Evolutionary conservation across 2,329 filamentous ascomycete genomes (phyloP), one percentile per base, ranked within the genome.

Genomic region (Microcyclospora pomicola): DNA sequence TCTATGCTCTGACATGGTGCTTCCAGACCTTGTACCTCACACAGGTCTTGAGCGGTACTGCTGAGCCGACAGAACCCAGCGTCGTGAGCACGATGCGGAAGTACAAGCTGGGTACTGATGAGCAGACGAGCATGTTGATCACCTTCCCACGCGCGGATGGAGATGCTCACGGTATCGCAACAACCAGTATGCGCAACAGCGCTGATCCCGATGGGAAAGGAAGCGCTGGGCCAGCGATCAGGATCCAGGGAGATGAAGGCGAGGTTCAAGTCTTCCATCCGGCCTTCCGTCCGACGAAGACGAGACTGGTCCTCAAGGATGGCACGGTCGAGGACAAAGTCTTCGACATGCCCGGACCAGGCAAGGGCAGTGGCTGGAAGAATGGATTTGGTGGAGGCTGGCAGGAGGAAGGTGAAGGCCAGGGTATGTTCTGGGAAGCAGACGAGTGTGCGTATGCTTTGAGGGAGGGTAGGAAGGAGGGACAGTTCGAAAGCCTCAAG

Each of bases 391-490:
- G 59, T 12, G 59, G 53, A 31, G 44, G 44, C 16, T 53, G 49
- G 38, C 56, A 66, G 27, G 63, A 71, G 41, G 73, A 75, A 19
- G 71, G 67, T 11, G 61, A 67, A 49, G 84, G 83, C 9, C 79
- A 84, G 46, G 85, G 84, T 35, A 91, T 92, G 82, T 91, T 84
- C 63, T 88, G 80, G 80, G 81, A 87, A 59, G 83, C 83, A 1
- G 82, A 87, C 56, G 82, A 85, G 65, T 80, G 75, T 46, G 82
- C 79, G 19, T 69, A 77, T 33, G 83, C 80, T 48, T 55, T 93
- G 40, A 68, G 80, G 32, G 84, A 91, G 55, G 82, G 84, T 15
- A 76, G 75, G 61, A 72, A 78, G 52, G 79, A 93, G 66, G 85
- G 83, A 55, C 69, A 72, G 34, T 71, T 70, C 10, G 63, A 91